These are phyloP conservation scores for Pseudocercospora fijiensis DNA, from an alignment of 2,329 filamentous ascomycete species.

Conservation along the genomic window DNA sequence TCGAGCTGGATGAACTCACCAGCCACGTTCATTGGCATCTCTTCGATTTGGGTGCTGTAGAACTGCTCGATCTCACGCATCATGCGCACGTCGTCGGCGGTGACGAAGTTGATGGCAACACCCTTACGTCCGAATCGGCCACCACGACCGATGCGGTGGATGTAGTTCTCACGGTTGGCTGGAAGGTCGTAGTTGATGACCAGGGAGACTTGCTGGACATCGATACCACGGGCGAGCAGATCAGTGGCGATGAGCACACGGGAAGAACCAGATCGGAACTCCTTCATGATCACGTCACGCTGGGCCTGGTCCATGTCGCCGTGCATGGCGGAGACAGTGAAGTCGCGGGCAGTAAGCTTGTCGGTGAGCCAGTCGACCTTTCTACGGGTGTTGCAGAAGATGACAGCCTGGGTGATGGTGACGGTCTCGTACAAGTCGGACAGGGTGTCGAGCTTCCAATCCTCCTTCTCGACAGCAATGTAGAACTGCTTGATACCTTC, in stretches of 20 bases:
- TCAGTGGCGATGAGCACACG: conserved; percentile 99
- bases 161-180: conserved; percentile 99
- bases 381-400: conserved; percentile 99
- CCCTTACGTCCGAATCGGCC: conserved; percentile 99
- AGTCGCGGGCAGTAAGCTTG: conserved; percentile 95
- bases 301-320: conserved; percentile 98
- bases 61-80: conserved; percentile 99
- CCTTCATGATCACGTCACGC: conserved; percentile 99
- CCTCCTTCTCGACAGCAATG: conserved; percentile 99
- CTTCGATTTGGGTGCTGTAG: conserved; percentile 99
- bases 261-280: conserved; percentile 98
- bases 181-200: conserved; percentile 99
- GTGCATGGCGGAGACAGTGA: conserved; percentile 99
- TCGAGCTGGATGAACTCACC: conserved; percentile 47
- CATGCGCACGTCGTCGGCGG: conserved; percentile 97
- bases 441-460: conserved; percentile 99
- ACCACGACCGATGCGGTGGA: conserved; percentile 98
- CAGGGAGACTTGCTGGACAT: conserved; percentile 98
- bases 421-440: conserved; percentile 99
- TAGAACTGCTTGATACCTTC: conserved; percentile 99
- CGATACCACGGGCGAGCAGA: conserved; percentile 97
- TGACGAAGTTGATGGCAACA: conserved; percentile 99
- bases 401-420: conserved; percentile 98
- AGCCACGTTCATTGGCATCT: conserved; percentile 96
- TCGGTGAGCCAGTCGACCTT: conserved; percentile 99